Conservation (phyloP, 345 rosid species). For the thale cress (Arabidopsis thaliana) region DNA sequence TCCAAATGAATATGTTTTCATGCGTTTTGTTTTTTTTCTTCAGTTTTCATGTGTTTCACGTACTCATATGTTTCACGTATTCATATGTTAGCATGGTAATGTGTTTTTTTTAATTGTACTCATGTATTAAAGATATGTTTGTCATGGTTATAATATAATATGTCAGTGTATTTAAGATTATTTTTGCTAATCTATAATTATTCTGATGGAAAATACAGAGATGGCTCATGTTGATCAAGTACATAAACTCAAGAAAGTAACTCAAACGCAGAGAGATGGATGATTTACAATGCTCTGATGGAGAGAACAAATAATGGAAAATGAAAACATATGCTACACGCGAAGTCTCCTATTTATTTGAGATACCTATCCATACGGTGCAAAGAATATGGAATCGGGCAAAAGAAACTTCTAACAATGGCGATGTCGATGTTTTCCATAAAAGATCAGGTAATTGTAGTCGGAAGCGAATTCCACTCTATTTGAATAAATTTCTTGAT, state of each 20-base stretch:
- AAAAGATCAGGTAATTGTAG: background rate
- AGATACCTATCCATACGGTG: background rate
- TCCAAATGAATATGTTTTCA: no score
- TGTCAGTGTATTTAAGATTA: no score
- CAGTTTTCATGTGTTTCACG: no score
- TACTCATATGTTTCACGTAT: no score
- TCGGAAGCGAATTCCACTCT: background rate
- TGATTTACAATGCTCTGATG: background rate
- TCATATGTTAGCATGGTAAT: no score
- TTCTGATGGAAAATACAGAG: background rate
- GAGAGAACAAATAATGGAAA: background rate
- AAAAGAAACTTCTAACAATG: background rate
- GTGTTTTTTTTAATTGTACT: no score
- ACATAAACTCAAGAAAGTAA: background rate
- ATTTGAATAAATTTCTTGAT: background rate
- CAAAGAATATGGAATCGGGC: background rate
- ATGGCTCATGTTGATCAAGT: background rate
- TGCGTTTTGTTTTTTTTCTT: no score
- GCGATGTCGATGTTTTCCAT: background rate
- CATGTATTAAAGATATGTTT: no score
- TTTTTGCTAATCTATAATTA: no score
- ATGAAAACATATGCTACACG: background rate
- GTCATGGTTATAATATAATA: no score
- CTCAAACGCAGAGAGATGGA: background rate
- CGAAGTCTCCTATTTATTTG: background rate